A percentile compares a stretch with the other conserved stretches of the same genome.
Conservation (phyloP, 805 yeast species). For the Spathaspora passalidarum region DNA sequence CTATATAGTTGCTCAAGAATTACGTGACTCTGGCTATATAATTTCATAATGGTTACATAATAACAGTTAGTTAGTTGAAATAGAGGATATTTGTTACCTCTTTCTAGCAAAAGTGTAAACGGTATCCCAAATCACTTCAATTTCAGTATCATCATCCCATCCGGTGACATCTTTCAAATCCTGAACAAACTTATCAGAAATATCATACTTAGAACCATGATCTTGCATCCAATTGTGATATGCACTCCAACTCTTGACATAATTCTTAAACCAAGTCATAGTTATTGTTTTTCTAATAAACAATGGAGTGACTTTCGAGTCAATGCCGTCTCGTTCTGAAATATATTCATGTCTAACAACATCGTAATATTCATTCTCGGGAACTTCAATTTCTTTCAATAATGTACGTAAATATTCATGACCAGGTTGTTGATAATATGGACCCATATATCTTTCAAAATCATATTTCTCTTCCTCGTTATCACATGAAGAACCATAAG, state of each 20-base stretch:
- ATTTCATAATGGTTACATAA: neutral
- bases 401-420: slow-evolving; percentile 32
- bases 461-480: neutral
- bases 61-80: neutral
- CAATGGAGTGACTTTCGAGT: slow-evolving; percentile 5
- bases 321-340: slow-evolving; percentile 12
- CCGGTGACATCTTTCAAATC: slow-evolving; percentile 42
- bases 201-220: slow-evolving; percentile 36
- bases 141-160: slow-evolving; percentile 42
- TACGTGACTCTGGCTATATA: too few species aligned
- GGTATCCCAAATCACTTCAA: slow-evolving; percentile 55
- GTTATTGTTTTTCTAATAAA: slow-evolving; percentile 11
- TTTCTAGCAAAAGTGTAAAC: slow-evolving; percentile 48
- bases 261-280: slow-evolving; percentile 19
- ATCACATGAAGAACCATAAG: slow-evolving; percentile 33
- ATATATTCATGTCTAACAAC: slow-evolving; percentile 23
- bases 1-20: too few species aligned
- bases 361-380: slow-evolving; percentile 20
- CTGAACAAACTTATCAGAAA: slow-evolving; percentile 46
- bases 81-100: slow-evolving; percentile 1
- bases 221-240: slow-evolving; percentile 36
- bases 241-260: slow-evolving; percentile 37
- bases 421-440: slow-evolving; percentile 48
- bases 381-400: slow-evolving; percentile 37
- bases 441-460: slow-evolving; percentile 49